These are phyloP conservation scores for Yamadazyma kitorensis DNA, from an alignment of 805 yeast genomes.

Conservation along the genomic window DNA sequence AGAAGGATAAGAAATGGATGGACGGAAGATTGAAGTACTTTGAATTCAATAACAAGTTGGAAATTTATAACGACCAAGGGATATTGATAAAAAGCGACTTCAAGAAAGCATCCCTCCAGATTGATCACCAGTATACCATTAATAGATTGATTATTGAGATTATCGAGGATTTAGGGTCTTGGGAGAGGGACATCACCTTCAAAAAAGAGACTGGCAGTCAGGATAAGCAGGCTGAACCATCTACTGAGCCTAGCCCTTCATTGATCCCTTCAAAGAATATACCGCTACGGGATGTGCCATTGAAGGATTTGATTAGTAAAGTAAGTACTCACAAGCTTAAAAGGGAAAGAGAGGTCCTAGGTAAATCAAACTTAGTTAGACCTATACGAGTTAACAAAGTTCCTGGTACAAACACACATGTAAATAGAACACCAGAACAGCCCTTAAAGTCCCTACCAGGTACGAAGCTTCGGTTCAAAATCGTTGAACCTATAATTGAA, in stretches of 20 bases:
- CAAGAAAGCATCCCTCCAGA: constrained; percentile 13
- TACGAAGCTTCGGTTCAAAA: constrained; percentile 1
- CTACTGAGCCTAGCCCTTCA: no score
- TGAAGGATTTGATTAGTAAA: no score
- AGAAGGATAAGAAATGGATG: constrained; percentile 49
- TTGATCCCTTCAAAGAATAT: no score
- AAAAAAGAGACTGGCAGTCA: constrained; percentile 5
- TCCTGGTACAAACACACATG: no score
- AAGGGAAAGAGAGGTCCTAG: no score
- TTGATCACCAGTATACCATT: constrained; percentile 9
- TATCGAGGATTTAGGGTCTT: constrained; percentile 2
- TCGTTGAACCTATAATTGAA: constrained; percentile 3
- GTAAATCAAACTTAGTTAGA: no score
- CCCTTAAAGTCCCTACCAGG: no score
- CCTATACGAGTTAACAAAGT: no score
- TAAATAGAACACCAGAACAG: no score
- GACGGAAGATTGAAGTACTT: constrained; percentile 49
- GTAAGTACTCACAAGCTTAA: no score
- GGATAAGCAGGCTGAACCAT: no score
- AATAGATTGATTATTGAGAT: constrained; percentile 10
- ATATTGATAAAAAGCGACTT: constrained; percentile 35
- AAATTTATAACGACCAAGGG: constrained; percentile 36
- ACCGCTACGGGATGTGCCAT: no score
- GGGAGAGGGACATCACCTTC: constrained; percentile 9
- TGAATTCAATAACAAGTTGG: constrained; percentile 47